phyloP scores from a whole-genome alignment of 768 basidiomycete species.

The Mycena capillaripes region DNA sequence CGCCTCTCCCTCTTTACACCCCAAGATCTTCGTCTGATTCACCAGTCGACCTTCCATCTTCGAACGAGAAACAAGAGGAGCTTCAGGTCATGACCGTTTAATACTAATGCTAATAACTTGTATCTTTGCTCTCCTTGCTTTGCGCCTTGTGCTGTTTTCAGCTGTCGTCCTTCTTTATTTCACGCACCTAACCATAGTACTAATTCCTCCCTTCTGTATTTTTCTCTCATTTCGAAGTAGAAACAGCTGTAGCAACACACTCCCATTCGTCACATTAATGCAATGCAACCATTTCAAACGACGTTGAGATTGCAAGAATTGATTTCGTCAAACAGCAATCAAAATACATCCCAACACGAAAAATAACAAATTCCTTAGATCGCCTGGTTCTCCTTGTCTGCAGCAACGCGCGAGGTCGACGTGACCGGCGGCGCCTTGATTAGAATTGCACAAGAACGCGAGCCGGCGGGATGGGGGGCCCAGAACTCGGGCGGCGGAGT shows the following conservation, averaged over 20 bases:
- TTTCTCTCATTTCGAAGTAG: not conserved
- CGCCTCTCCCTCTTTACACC: conserved; percentile 77
- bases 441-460: conserved; percentile 28
- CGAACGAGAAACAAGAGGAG: conserved; percentile 29
- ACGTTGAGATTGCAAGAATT: not conserved
- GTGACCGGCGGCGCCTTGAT: conserved; percentile 27
- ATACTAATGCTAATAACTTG: conserved; percentile 17
- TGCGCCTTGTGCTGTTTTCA: not conserved
- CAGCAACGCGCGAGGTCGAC: not conserved
- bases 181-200: not conserved
- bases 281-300: not conserved
- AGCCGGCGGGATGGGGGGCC: conserved; percentile 34
- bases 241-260: conserved; percentile 29
- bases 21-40: conserved; percentile 44
- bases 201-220: conserved; percentile 29
- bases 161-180: not conserved
- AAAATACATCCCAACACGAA: not conserved
- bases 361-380: not conserved
- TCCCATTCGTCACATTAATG: not conserved
- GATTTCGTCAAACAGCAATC: not conserved
- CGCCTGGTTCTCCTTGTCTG: conserved; percentile 28
- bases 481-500: conserved; percentile 18
- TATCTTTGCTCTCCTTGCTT: conserved; percentile 4
- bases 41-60: not conserved
- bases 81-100: conserved; percentile 25